Conservation (phyloP, 129 eudicot species). For the Sambucus nigra region DNA sequence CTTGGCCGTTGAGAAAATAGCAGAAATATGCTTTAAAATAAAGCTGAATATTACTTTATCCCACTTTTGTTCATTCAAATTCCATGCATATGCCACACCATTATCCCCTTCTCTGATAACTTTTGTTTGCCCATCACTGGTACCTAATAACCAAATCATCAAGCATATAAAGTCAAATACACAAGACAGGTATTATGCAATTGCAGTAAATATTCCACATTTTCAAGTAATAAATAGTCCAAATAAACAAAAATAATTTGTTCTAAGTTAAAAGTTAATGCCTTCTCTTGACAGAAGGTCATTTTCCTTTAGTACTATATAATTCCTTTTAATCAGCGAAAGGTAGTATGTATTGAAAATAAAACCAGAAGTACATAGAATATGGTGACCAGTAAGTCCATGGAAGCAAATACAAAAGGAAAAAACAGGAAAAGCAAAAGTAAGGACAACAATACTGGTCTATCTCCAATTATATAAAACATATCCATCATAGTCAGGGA, state of each 20-base stretch:
- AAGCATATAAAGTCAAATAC: conserved; percentile 1
- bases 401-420: too few relatives aligned
- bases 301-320: background rate
- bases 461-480: too few relatives aligned
- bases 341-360: too few relatives aligned
- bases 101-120: conserved; percentile 96
- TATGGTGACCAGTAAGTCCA: too few relatives aligned
- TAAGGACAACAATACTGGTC: too few relatives aligned
- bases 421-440: too few relatives aligned
- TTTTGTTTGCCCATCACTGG: conserved; percentile 89
- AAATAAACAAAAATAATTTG: background rate
- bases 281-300: background rate
- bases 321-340: too few relatives aligned
- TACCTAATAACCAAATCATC: conserved; percentile 48
- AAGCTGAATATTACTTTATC: conserved; percentile 53
- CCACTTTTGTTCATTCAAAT: conserved; percentile 72
- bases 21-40: background rate
- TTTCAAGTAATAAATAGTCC: background rate
- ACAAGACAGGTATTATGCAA: background rate
- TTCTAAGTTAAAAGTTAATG: background rate
- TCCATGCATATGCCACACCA: conserved; percentile 98
- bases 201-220: background rate
- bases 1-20: background rate
- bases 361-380: too few relatives aligned
- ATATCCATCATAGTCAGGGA: too few relatives aligned